Evolutionary conservation across 441 rosid species (phyloP), one percentile per base, ranked within the genome.

Genomic region (Adansonia madagascariensis): DNA sequence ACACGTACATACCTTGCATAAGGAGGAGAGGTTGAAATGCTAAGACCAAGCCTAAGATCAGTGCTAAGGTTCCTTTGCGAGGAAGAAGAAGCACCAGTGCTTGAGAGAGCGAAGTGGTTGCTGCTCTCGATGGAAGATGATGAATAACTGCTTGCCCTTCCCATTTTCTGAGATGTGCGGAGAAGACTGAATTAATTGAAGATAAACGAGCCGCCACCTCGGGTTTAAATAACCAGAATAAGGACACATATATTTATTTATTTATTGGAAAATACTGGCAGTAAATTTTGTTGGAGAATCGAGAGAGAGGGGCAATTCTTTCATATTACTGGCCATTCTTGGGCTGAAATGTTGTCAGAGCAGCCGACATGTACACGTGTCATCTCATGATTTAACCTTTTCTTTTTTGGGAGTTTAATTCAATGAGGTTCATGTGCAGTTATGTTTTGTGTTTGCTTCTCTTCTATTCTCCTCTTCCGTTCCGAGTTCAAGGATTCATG

Each of bases 31-130:
- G 85, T 12, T 9, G 89, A 87, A 73, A 88, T 82, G 81, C 91
- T 85, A 15, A 92, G 92, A 62, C 93, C 96, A 52, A 94, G 97
- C 79, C 90, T 78, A 4, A 94, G 94, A 84, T 94, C 98, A 15
- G 94, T 90, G 84, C 89, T 87, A 14, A 87, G 88, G 78, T 89
- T 85, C 41, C 84, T 84, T 44, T 77, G 85, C 6, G 15, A 75
- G 73, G 53, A 73, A 74, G 75, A 73, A 76, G 75, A 73, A 74
- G 68, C 65, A 8, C 31, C 41, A 15, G 44, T 55, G 55, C 3
- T 80, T 74, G 70, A 75, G 78, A 83, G 24, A 64, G 17, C 63
- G 79, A 66, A 68, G 77, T 75, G 80, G 55, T 71, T 85, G 87
- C 74, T 89, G 88, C 92, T 86, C 78, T 88, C 93, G 22, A 86